Evolutionary conservation across 108 stramenopile species (phyloP).

Genomic region (Skeletonema potamos): DNA sequence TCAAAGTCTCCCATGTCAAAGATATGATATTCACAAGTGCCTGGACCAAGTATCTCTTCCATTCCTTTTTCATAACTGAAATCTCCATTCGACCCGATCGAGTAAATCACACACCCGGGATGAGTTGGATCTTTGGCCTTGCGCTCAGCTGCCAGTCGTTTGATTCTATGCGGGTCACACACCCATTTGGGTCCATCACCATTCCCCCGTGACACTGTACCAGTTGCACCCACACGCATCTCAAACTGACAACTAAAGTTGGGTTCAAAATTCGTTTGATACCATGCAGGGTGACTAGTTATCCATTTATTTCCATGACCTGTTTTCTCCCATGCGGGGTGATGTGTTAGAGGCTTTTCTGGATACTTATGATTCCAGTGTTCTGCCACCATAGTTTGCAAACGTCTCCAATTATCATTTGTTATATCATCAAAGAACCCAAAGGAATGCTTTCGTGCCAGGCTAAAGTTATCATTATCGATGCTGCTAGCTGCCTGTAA

Average conservation of each 20-base stretch:
- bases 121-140: conserved; percentile 7
- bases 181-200: conserved; percentile 51
- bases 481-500: no score
- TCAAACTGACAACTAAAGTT: conserved; percentile 44
- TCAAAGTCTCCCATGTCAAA: conserved; percentile 17
- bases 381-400: neutral
- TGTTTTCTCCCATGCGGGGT: neutral
- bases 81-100: conserved; percentile 44
- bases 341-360: neutral
- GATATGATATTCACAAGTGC: conserved; percentile 39
- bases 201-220: neutral
- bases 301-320: neutral
- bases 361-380: neutral
- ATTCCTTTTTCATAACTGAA: conserved; percentile 42
- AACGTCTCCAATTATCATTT: neutral
- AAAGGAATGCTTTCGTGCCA: conserved; percentile 2
- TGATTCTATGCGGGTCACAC: conserved; percentile 51
- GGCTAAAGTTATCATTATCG: neutral
- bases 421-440: conserved; percentile 8
- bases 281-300: conserved; percentile 5
- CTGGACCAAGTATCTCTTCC: conserved; percentile 12
- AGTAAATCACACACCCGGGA: conserved; percentile 45
- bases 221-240: neutral
- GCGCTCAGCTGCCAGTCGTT: neutral
- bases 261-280: conserved; percentile 50